Conservation (phyloP, 352 stramenopile genomes). For the Pythium guiyangense region DNA sequence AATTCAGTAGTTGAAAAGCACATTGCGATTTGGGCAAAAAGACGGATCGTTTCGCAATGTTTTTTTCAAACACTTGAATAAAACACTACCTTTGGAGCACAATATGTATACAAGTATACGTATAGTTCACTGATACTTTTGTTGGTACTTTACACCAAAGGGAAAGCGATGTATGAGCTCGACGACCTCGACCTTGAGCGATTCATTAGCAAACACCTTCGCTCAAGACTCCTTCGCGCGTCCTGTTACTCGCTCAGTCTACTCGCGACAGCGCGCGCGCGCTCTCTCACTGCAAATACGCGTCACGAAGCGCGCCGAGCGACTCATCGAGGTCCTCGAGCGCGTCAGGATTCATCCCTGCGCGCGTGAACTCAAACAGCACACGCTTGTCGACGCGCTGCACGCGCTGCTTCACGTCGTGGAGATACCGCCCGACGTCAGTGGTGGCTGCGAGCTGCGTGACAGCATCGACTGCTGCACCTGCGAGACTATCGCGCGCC, state of each 20-base stretch:
- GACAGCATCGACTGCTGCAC: conserved; percentile 29
- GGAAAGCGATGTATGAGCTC: no score
- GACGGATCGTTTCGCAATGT: no score
- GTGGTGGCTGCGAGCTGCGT: conserved; percentile 43
- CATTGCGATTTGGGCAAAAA: no score
- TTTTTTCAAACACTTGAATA: no score
- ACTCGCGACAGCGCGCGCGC: background rate
- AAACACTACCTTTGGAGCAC: no score
- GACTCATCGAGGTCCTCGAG: conserved; percentile 48
- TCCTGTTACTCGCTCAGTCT: background rate
- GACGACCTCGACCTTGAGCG: no score
- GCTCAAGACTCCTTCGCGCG: no score
- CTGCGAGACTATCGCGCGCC: conserved; percentile 10
- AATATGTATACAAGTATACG: no score
- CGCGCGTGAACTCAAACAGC: conserved; percentile 67
- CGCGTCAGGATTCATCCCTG: conserved; percentile 70
- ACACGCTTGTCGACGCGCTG: conserved; percentile 49
- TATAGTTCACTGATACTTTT: no score
- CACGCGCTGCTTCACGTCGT: conserved; percentile 25
- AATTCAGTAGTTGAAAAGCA: no score
- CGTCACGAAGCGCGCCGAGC: conserved; percentile 37
- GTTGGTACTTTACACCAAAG: no score
- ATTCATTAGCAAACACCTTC: no score
- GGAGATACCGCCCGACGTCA: conserved; percentile 41
- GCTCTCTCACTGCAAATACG: conserved; percentile 26